Evolutionary conservation across 1,284 basidiomycete genomes (phyloP), one percentile per base, ranked within the genome.

Genomic region (Microbotryum saponariae): DNA sequence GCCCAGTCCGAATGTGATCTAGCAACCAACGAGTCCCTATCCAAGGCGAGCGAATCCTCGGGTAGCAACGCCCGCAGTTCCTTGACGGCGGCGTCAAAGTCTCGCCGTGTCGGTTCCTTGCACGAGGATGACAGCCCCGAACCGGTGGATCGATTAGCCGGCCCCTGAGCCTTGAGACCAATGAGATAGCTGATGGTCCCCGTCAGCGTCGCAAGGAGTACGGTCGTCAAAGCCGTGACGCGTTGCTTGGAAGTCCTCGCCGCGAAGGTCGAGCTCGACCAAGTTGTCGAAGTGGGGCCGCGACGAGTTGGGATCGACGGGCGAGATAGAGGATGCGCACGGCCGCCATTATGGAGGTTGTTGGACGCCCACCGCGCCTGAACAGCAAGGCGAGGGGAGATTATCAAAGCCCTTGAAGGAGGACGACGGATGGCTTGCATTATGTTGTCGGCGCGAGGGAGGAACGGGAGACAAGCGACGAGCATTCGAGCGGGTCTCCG

Each of bases 121-220:
- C 60, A 61, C 25, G 16, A 18, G 7, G 50, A 10, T 42, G 37
- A 44, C 42, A 29, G 29, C 48, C 7, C 33, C 33, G 31, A 46
- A 46, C n/a, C 27, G 8, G n/a, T 21, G 6, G 27, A 52, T 42
- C 47, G 45, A 16, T 44, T 21, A 51, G 51, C 44, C 14, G 29
- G 37, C 45, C 54, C 33, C 5, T 12, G 23, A 9, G 10, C 2
- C 42, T 51, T 29, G 8, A 62, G 51, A 25, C 63, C 65, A 18
- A 66, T 37, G 4, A 54, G 52, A n/a, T 66, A 65, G 10, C 63
- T 70, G 4, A 60, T 31, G 2, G 62, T 51, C n/a, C 70, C 70
- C n/a, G 66, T 68, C 18, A 71, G 21, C 10, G 70, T 70, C 12
- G 70, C 67, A 33, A 71, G 64, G 25, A 71, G 51, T 23, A 71